phyloP scores from a whole-genome alignment of 2,329 filamentous ascomycete genomes.

The Neodidymelliopsis sp. region DNA sequence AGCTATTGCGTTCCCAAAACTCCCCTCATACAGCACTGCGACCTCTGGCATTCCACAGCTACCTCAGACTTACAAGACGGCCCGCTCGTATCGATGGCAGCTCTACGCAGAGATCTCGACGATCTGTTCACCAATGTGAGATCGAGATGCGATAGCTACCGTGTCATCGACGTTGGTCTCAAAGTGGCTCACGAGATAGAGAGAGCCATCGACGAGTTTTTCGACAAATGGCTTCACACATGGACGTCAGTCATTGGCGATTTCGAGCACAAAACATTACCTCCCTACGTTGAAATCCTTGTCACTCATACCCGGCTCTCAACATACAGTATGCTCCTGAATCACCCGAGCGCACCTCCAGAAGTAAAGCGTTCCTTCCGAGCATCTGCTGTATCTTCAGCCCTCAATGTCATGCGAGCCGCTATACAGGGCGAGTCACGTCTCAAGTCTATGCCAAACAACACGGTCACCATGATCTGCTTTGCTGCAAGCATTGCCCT shows the following conservation, averaged over 20 bases:
- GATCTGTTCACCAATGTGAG: conserved; percentile 65
- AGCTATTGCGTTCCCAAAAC: conserved; percentile 74
- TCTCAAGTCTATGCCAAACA: conserved; percentile 79
- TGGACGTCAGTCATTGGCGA: conserved; percentile 55
- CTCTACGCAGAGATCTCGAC: conserved; percentile 71
- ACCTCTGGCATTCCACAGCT: conserved; percentile 71
- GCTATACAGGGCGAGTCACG: conserved; percentile 75
- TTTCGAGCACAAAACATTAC: conserved; percentile 60
- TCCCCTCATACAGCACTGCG: conserved; percentile 70
- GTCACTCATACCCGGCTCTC: conserved; percentile 75
- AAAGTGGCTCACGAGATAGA: conserved; percentile 56
- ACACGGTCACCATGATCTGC: conserved; percentile 80
- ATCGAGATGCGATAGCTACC: conserved; percentile 66
- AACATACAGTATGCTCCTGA: conserved; percentile 78
- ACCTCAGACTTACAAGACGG: conserved; percentile 73
- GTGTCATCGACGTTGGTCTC: conserved; percentile 59
- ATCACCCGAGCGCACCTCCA: conserved; percentile 73
- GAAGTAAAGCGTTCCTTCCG: conserved; percentile 78
- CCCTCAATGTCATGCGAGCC: conserved; percentile 76
- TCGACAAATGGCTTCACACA: conserved; percentile 69
- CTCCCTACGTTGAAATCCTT: conserved; percentile 77
- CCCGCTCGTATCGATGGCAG: conserved; percentile 74
- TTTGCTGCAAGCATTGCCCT: conserved; percentile 65
- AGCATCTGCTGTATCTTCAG: conserved; percentile 73
- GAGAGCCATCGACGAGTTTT: conserved; percentile 68